Percentiles rank a stretch among this genome's conserved stretches.
These are phyloP conservation scores for Incumbomyces lentus DNA, from an alignment of 2,329 filamentous ascomycete genomes.

Conservation along the genomic window DNA sequence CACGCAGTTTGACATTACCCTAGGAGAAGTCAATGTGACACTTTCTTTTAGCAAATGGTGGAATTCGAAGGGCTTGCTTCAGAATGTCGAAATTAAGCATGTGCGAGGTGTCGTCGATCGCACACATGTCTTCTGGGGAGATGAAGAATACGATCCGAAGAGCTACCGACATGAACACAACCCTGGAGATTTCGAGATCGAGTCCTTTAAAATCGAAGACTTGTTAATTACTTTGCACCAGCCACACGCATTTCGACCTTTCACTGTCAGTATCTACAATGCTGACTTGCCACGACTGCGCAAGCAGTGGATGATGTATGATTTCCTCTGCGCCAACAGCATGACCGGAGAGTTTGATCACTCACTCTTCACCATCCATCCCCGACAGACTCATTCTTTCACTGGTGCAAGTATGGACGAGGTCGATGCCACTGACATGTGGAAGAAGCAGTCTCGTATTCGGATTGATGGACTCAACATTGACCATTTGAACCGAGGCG, in stretches of 20 bases:
- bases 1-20: slow-evolving; percentile 90
- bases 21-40: slow-evolving; percentile 91
- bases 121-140: slow-evolving; percentile 63
- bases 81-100: slow-evolving; percentile 88
- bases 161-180: slow-evolving; percentile 80
- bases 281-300: slow-evolving; percentile 86
- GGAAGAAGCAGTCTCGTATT: slow-evolving; percentile 92
- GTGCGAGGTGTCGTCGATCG: slow-evolving; percentile 87
- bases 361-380: slow-evolving; percentile 94
- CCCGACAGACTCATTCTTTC: slow-evolving; percentile 75
- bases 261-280: slow-evolving; percentile 88
- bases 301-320: slow-evolving; percentile 97
- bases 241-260: slow-evolving; percentile 82
- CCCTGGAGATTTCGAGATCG: slow-evolving; percentile 92
- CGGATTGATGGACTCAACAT: slow-evolving; percentile 90
- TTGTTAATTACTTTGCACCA: slow-evolving; percentile 85
- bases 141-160: slow-evolving; percentile 64
- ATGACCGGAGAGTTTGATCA: slow-evolving; percentile 95
- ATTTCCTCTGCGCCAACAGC: slow-evolving; percentile 87
- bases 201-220: slow-evolving; percentile 93
- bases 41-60: slow-evolving; percentile 98
- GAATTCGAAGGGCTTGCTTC: slow-evolving; percentile 84
- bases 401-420: slow-evolving; percentile 53
- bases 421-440: slow-evolving; percentile 52
- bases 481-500: slow-evolving; percentile 87